These are phyloP conservation scores for Rosa chinensis DNA, from an alignment of 306 rosid species.

Conservation along the genomic window DNA sequence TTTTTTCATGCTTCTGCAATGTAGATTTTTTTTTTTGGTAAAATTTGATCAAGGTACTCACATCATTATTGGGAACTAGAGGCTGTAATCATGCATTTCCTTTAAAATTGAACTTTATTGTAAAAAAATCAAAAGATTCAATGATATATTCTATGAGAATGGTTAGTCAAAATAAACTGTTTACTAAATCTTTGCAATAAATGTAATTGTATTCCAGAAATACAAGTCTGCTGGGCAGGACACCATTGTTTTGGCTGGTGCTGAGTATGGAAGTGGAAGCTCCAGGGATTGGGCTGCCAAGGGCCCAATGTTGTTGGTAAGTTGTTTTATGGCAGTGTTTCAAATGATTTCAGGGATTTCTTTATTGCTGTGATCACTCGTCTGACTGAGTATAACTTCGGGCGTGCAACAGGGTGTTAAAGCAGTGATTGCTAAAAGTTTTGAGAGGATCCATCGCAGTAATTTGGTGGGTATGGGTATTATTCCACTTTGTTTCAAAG, in stretches of 20 bases:
- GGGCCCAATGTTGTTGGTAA: constrained; percentile 96
- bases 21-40: background rate
- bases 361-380: constrained; percentile 2
- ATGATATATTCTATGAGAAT: background rate
- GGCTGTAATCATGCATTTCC: background rate
- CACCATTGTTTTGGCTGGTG: constrained; percentile 85
- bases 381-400: constrained; percentile 3
- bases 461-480: constrained; percentile 96
- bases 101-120: background rate
- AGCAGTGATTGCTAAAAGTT: constrained; percentile 90
- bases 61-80: background rate
- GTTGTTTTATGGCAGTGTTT: constrained; percentile 15
- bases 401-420: constrained; percentile 68
- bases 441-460: constrained; percentile 93
- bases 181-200: constrained; percentile 19
- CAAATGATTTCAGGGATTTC: background rate
- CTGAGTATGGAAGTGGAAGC: constrained; percentile 94
- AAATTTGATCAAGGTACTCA: background rate
- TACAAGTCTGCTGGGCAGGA: constrained; percentile 73
- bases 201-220: constrained; percentile 46
- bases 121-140: background rate
- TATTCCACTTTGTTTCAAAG: constrained; percentile 85
- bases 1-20: background rate
- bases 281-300: constrained; percentile 97
- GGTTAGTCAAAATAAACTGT: background rate